These are phyloP conservation scores for Cystobasidiaceae sp. DNA, from an alignment of 1,284 basidiomycete genomes.

Conservation along the genomic window DNA sequence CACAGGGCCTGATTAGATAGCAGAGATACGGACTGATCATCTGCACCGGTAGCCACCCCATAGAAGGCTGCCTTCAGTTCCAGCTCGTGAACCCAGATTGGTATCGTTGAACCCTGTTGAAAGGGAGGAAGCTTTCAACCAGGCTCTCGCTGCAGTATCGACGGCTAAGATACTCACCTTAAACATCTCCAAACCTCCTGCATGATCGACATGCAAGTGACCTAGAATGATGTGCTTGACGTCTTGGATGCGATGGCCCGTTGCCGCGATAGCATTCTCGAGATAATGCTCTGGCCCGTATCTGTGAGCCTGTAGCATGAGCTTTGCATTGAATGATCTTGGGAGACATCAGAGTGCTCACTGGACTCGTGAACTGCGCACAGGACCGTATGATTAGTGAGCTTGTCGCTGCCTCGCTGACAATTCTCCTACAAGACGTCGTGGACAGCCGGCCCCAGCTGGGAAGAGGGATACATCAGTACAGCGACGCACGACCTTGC, in stretches of 20 bases:
- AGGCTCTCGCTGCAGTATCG: slow-evolving; percentile 33
- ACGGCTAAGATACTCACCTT: slow-evolving; percentile 4
- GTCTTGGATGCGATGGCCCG: slow-evolving; percentile 40
- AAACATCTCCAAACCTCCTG: slow-evolving; percentile 41
- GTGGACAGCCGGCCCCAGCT: slow-evolving; percentile 11
- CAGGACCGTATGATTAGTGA: slow-evolving; percentile 13
- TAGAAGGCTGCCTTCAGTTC: slow-evolving; percentile 43
- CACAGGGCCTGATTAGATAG: no score
- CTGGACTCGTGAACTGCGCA: slow-evolving; percentile 4
- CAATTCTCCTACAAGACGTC: slow-evolving; percentile 26
- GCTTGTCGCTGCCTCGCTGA: slow-evolving; percentile 38
- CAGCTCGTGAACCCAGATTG: slow-evolving; percentile 43
- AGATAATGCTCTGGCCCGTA: slow-evolving; percentile 43
- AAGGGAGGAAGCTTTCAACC: background rate
- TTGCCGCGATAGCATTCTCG: slow-evolving; percentile 42
- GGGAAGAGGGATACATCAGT: background rate
- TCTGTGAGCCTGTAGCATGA: background rate
- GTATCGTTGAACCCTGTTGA: slow-evolving; percentile 35
- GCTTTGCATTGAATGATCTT: background rate
- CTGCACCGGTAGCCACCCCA: slow-evolving; percentile 36
- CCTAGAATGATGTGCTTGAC: slow-evolving; percentile 29
- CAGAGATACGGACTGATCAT: background rate
- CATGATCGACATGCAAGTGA: slow-evolving; percentile 41
- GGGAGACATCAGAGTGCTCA: no score
- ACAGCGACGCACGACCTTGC: background rate